phyloP scores from a whole-genome alignment of 2,329 filamentous ascomycete genomes.

The Periconia sp. region DNA sequence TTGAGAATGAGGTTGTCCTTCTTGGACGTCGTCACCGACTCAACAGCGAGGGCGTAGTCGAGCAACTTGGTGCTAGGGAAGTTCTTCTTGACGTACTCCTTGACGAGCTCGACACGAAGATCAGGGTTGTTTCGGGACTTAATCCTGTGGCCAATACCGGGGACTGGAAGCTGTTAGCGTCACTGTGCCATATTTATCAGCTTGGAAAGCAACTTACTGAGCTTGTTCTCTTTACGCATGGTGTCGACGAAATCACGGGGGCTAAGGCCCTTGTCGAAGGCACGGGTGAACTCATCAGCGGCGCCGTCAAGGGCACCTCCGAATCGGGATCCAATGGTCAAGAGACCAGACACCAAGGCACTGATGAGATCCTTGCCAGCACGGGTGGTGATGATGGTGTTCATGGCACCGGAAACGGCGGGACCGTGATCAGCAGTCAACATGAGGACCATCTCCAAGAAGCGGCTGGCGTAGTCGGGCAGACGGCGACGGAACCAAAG shows the following conservation, averaged over 20 bases:
- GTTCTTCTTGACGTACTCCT: constrained; percentile 96
- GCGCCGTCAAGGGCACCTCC: constrained; percentile 98
- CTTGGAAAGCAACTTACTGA: constrained; percentile 60
- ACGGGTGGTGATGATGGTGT: constrained; percentile 99
- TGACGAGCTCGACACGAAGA: constrained; percentile 98
- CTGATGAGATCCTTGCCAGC: constrained; percentile 98
- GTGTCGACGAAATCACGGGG: constrained; percentile 98
- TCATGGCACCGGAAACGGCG: constrained; percentile 99
- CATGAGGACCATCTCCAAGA: constrained; percentile 99
- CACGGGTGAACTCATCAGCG: constrained; percentile 97
- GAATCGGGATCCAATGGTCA: constrained; percentile 97
- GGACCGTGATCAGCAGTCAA: constrained; percentile 98
- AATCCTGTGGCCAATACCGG: constrained; percentile 98
- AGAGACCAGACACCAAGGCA: constrained; percentile 90
- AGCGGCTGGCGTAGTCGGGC: constrained; percentile 94
- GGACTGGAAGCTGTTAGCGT: constrained; percentile 56
- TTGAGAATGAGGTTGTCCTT: constrained; percentile 99
- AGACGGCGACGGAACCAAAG: constrained; percentile 99
- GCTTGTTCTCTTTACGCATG: constrained; percentile 99
- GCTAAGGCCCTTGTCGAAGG: constrained; percentile 96
- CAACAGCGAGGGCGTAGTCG: constrained; percentile 96
- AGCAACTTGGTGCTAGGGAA: constrained; percentile 98
- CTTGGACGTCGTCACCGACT: constrained; percentile 98
- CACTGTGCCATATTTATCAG: not conserved
- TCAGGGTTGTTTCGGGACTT: constrained; percentile 99